Conservation (phyloP, 257 asterid genomes). For the Forsythia suspensa region DNA sequence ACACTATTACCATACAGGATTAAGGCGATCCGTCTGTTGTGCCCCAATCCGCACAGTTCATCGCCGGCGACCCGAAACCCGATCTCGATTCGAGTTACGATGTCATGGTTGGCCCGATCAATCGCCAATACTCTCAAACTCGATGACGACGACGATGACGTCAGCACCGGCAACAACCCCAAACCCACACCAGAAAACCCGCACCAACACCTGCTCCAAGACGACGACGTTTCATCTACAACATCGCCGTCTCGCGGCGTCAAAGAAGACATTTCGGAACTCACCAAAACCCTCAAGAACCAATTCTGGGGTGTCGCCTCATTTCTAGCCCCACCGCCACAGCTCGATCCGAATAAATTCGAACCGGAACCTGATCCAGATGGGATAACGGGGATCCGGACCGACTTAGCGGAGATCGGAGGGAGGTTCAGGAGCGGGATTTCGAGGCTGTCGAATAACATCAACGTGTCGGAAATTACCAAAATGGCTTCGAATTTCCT, state of each 20-base stretch:
- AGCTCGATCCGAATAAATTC: constrained; percentile 26
- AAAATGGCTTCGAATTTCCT: constrained; percentile 82
- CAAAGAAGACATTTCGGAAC: constrained; percentile 86
- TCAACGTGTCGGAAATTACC: constrained; percentile 79
- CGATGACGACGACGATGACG: constrained; percentile 48
- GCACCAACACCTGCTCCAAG: constrained; percentile 17
- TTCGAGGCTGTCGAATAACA: constrained; percentile 71
- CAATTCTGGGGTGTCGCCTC: constrained; percentile 99
- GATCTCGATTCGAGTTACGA: constrained; percentile 14
- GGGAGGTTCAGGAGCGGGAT: constrained; percentile 88
- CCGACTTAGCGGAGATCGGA: constrained; percentile 90
- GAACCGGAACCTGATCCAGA: constrained; percentile 40
- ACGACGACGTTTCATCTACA: constrained; percentile 46
- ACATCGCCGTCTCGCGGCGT: constrained; percentile 77
- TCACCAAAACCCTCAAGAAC: constrained; percentile 79
- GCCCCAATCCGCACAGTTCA: not conserved
- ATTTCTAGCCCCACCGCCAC: constrained; percentile 88
- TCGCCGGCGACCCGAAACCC: not conserved
- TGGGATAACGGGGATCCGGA: constrained; percentile 61
- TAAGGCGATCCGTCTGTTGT: not conserved
- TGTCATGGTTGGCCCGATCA: constrained; percentile 96
- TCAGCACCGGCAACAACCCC: constrained; percentile 8
- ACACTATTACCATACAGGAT: not conserved
- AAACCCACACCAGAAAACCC: not conserved
- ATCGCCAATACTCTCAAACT: constrained; percentile 82